Percentiles rank a stretch among this genome's conserved stretches.
Conservation (phyloP, 352 stramenopile genomes). For the Phytophthora pisi region DNA sequence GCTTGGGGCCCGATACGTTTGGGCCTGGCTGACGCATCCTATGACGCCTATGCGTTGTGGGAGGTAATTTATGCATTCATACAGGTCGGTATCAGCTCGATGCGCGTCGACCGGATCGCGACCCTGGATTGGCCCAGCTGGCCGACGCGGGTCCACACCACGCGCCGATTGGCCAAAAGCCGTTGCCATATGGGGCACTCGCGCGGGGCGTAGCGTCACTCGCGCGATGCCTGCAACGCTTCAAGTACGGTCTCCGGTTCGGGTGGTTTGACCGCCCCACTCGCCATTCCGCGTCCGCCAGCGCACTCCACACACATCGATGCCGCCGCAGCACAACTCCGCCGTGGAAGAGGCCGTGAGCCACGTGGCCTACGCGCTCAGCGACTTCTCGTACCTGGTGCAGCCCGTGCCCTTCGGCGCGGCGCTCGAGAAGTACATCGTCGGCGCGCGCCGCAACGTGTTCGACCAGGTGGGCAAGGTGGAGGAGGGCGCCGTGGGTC, state of each 20-base stretch:
- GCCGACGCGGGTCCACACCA: slow-evolving; percentile 7
- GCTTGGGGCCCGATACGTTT: slow-evolving; percentile 6
- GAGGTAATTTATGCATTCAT: neutral
- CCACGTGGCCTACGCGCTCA: slow-evolving; percentile 81
- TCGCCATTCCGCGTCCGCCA: slow-evolving; percentile 31
- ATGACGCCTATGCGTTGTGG: too few species aligned
- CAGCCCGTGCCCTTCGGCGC: slow-evolving; percentile 65
- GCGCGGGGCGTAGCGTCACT: slow-evolving; percentile 1
- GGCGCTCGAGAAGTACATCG: slow-evolving; percentile 72
- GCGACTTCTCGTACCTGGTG: slow-evolving; percentile 77
- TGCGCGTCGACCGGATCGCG: slow-evolving; percentile 13
- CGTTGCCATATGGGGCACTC: neutral
- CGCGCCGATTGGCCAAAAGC: slow-evolving; percentile 13
- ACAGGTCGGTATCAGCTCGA: neutral
- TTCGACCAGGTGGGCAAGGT: slow-evolving; percentile 82
- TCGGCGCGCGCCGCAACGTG: slow-evolving; percentile 75
- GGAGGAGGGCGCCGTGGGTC: slow-evolving; percentile 43
- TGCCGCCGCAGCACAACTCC: slow-evolving; percentile 29
- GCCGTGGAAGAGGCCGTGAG: slow-evolving; percentile 80
- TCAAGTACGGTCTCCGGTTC: slow-evolving; percentile 16
- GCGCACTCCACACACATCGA: slow-evolving; percentile 19
- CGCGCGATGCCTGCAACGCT: neutral
- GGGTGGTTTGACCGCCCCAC: slow-evolving; percentile 29
- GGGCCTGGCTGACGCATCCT: neutral
- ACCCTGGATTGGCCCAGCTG: slow-evolving; percentile 10